Base-by-base conservation (phyloP, 2,329 filamentous ascomycete species). In the Fusarium anthophilum region DNA sequence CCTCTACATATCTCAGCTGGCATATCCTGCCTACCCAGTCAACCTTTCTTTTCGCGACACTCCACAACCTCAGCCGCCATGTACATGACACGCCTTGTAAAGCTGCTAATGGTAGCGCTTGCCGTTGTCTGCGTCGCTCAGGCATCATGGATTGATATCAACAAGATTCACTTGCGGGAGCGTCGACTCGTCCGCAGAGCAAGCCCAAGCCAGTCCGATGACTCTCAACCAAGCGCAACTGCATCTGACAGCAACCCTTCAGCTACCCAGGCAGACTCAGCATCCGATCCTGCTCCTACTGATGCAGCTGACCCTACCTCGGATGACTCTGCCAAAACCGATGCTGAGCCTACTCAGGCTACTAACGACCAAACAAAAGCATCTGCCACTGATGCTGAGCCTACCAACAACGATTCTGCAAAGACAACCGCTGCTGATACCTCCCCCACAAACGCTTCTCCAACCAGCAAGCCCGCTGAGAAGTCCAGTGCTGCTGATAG, bases 71-170 rank as follows among this genome's bases (percentile, higher is more conserved):
- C 53, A 50, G 24, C 54, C 64, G 75, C 61, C 63, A 90, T 90
- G 88, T 86, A 86, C 78, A 80, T 84, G 35, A 81, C 81, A 61
- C 84, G 83, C 65, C 74, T 86, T 56, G 67, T 88, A 39, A 82
- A 85, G 76, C 78, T 89, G 67, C 79, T 90, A 64, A 77, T 89
- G 70, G 80, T 88, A 74, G 86, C 85, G 48, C 81, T 89, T 58
- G 86, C 86, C 48, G 78, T 87, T 66, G 70, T 85, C 61, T 83
- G 82, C 51, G 81, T 86, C 43, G 85, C 85, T 50, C 86, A 89
- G 75, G 87, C 83, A 58, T 79, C 80, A 35, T 79, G 77, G 75
- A 66, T 80, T 69, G 70, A 83, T 70, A 30, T 67, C 41, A 68
- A 73, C 66, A 51, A 82, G 70, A 41, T 68, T 47, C 70, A 73